Evolutionary conservation across 1,284 basidiomycete species (phyloP), one percentile per base, ranked within the genome.

Genomic region (Trametes hirsuta): DNA sequence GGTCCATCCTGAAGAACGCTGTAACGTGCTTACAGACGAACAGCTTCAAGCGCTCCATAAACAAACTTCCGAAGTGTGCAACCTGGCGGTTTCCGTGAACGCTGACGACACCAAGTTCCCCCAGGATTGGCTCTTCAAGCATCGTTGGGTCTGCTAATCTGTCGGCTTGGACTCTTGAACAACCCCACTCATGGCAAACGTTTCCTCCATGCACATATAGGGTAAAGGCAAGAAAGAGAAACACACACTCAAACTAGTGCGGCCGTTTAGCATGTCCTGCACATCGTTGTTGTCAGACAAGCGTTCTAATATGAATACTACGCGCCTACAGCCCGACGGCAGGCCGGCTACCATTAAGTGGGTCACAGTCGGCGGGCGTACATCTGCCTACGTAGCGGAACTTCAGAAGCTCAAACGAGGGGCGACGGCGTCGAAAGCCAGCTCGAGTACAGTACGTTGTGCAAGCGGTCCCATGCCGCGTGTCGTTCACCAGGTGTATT

Each of bases 301-400:
- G 8, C 30, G 8, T 8, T 30, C 30, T 30, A 30, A 35, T 21
- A 12, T 2, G n/a, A 25, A 41, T 18, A 50, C 10, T 6, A 36
- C 18, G 30, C n/a, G 30, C 22, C 41, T 40, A 9, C 45, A 93
- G 91, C 85, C 87, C 0, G 84, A 86, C 58, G 93, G 92, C 1
- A 74, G 81, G 50, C 82, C 80, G 2, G 91, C 90, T 0, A 90
- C 87, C 2, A 86, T 95, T 62, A 85, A 84, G 63, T 94, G 88
- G 81, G 72, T 92, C 53, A 92, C 88, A 0, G 89, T 95, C 9
- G 91, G 90, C 4, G 93, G 93, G 1, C 79, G 93, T 14, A 94
- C 93, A 0, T 90, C 89, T 1, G 92, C 91, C 3, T 87, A 85
- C 62, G 86, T 93, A 2, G 72, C 74, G 9, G 84, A 91, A 71